A percentile compares a stretch with the other conserved stretches of the same genome.
Conservation (phyloP, 2,329 filamentous ascomycete genomes). For the Sporothrix pallida region DNA sequence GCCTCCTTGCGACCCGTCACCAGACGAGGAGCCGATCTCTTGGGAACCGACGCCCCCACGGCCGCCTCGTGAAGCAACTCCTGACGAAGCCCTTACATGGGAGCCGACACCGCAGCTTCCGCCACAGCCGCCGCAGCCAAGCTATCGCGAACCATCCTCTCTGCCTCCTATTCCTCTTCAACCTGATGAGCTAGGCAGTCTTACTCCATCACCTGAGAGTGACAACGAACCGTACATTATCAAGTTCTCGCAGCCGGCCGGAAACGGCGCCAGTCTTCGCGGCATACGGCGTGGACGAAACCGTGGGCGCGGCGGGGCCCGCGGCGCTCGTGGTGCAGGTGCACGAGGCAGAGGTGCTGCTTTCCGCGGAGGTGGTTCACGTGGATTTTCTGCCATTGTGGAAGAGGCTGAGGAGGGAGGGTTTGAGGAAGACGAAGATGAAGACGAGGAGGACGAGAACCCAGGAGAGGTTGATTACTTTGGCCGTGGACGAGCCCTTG, state of each 20-base stretch:
- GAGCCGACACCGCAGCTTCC: background rate
- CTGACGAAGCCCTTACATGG: background rate
- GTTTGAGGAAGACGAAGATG: constrained; percentile 22
- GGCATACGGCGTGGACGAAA: constrained; percentile 15
- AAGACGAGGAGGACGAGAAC: constrained; percentile 17
- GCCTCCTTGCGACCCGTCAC: background rate
- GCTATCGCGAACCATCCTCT: background rate
- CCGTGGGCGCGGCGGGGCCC: constrained; percentile 11
- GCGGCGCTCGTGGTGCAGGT: background rate
- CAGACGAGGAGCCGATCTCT: background rate
- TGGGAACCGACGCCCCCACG: background rate
- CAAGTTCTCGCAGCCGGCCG: constrained; percentile 32
- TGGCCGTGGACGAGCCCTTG: constrained; percentile 29
- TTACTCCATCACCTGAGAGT: constrained; percentile 21
- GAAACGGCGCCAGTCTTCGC: constrained; percentile 29
- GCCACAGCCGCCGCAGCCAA: background rate
- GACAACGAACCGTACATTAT: constrained; percentile 37
- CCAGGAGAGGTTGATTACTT: constrained; percentile 32
- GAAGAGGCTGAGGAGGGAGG: constrained; percentile 34
- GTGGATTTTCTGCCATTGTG: background rate
- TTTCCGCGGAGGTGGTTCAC: background rate
- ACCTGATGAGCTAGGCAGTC: constrained; percentile 13
- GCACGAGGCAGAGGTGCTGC: background rate
- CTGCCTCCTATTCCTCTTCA: background rate
- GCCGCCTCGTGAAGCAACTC: background rate